Evolutionary conservation across 345 rosid genomes (phyloP), one percentile per base, ranked within the genome.

Genomic region (Turnera subulata): DNA sequence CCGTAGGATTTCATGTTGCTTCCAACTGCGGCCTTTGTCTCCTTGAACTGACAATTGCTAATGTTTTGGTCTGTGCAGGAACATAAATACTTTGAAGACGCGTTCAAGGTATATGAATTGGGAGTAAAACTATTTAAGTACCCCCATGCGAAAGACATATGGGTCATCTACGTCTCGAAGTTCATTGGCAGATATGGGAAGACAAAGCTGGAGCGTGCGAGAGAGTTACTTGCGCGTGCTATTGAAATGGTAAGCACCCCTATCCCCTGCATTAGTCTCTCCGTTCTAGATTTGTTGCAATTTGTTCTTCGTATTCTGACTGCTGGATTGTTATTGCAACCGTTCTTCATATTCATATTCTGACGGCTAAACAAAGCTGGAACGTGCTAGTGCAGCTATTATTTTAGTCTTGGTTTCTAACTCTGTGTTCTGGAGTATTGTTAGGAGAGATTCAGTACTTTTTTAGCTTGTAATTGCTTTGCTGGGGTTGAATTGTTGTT

Each of bases 51-150:
- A 65, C 40, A 20, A 11, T 6, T 42, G 45, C 23, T 21, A n/a
- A 39, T 53, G 2, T 59, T 46, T 45, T 23, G 57, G 58, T 37
- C 22, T 71, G 39, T 75, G 49, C 76, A 85, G 96, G 96, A 87
- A 62, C 80, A 90, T 61, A 90, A 81, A 63, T 93, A 85, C 63
- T 90, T 93, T 43, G 97, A 93, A 80, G 97, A 93, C 80, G 99
- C 99, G 63, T 93, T 93, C 79, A 93, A 86, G 81, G 97, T 88
- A 29, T 89, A 93, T 64, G 97, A 93, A 79, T 81, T 92, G 68
- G 97, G 99, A 49, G 95, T 93, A 64, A 93, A 90, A 80, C 85
- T 93, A 69, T 93, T 90, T 61, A 93, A 93, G 73, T 85, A 93
- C 64, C 99, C 99, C 21, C 99, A 90, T 46, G 99, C 87, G 54